These are phyloP conservation scores for Gaertneriomyces sp. DNA, from an alignment of 192 early-diverging fungal genomes.

Conservation along the genomic window DNA sequence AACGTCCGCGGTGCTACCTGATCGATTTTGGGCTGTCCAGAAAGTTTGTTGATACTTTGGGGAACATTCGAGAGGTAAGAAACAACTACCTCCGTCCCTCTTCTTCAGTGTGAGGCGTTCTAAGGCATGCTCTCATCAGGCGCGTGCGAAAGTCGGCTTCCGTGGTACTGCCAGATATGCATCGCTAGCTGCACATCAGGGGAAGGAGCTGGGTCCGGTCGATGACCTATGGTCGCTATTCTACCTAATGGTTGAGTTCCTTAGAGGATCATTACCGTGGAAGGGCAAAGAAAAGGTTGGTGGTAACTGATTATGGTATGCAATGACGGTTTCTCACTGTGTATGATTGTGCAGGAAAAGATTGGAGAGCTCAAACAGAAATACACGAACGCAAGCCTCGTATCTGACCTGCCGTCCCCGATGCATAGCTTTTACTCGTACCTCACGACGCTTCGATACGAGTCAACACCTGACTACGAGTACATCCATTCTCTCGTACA, in stretches of 20 bases:
- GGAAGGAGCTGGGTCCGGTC: constrained; percentile 50
- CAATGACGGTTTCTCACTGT: neutral
- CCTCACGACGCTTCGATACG: too few relatives aligned
- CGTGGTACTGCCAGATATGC: constrained; percentile 57
- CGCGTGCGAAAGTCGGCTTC: constrained; percentile 54
- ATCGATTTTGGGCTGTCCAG: constrained; percentile 57
- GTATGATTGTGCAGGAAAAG: constrained; percentile 16
- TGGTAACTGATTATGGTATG: neutral
- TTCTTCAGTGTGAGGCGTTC: neutral
- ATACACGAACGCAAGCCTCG: constrained; percentile 15
- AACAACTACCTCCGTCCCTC: neutral
- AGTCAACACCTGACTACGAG: too few relatives aligned
- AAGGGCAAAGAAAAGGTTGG: constrained; percentile 57
- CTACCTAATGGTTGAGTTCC: constrained; percentile 52
- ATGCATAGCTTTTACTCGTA: too few relatives aligned
- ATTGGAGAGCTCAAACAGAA: constrained; percentile 42
- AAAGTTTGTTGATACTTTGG: constrained; percentile 28
- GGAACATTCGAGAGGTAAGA: constrained; percentile 36
- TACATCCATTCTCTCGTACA: too few relatives aligned
- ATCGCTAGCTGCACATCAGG: constrained; percentile 44
- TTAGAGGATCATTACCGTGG: constrained; percentile 52
- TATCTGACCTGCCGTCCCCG: too few relatives aligned
- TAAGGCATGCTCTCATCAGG: constrained; percentile 16
- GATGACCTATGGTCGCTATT: constrained; percentile 61
- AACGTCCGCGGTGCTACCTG: constrained; percentile 33